Evolutionary conservation across 2,329 filamentous ascomycete genomes (phyloP), one percentile per base, ranked within the genome.

Genomic region (Myriangium duriaei): DNA sequence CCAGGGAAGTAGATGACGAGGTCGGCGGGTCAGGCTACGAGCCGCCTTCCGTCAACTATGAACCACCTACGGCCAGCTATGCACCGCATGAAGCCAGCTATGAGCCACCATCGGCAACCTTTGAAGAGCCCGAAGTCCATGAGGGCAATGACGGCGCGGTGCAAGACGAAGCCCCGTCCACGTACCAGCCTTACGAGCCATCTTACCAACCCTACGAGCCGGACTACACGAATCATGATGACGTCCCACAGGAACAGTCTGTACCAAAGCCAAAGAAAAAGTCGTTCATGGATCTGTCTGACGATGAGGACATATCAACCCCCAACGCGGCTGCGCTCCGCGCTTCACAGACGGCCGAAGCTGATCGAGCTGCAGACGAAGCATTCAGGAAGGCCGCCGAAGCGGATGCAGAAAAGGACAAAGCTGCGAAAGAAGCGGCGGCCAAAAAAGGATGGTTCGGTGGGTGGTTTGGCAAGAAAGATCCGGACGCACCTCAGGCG

Each of bases 371-470:
- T 56, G 86, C 87, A 33, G 80, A 85, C 41, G 87, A 92, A 50
- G 77, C 85, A 56, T 84, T 95, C 66, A 74, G 77, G 39, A 85
- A 79, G 57, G 84, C 83, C 16, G 88, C 85, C 1, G 86, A 76
- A 62, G 71, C 68, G 42, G 73, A 79, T 58, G 73, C 76, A 13
- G 76, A 81, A 63, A 73, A 72, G 40, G 72, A 67, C 32, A 68
- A 73, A 43, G 64, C 67, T 42, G 66, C 71, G 37, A 63, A 66
- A 42, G 65, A 65, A 42, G 47, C 46, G 48, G 51, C 55, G 16
- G 62, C 54, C 30, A 62, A 64, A 48, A 71, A 71, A 55, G 93
- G 87, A 77, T 81, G 79, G 56, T 81, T 94, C 41, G 72, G 75
- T 19, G 78, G 84, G 35, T 95, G 87, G 86, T 92, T 93, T 44